Conservation (phyloP, 2,329 filamentous ascomycete genomes). For the Ramichloridium luteum region DNA sequence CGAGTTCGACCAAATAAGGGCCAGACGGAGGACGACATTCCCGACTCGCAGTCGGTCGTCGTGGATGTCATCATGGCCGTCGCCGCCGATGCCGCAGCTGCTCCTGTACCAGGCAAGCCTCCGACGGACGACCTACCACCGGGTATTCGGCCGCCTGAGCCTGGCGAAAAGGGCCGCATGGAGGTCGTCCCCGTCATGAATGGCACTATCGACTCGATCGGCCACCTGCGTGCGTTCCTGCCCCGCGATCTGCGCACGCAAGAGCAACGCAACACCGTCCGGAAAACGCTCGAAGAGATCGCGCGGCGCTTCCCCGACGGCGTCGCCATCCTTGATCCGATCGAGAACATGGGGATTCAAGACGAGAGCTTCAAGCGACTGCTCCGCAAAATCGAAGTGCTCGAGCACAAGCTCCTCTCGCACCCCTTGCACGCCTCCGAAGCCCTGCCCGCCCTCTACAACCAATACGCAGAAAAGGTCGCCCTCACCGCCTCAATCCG, state of each 20-base stretch:
- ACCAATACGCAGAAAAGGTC: constrained; percentile 75
- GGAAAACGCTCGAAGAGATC: constrained; percentile 62
- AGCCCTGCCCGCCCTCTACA: constrained; percentile 69
- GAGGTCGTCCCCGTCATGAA: constrained; percentile 79
- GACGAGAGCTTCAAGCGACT: constrained; percentile 91
- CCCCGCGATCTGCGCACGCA: constrained; percentile 60
- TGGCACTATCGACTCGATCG: constrained; percentile 72
- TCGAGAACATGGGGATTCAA: constrained; percentile 90
- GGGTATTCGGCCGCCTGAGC: constrained; percentile 46
- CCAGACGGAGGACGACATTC: constrained; percentile 52
- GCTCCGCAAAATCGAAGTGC: constrained; percentile 84
- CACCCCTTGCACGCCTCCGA: constrained; percentile 90
- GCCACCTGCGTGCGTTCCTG: constrained; percentile 71
- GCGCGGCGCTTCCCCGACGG: constrained; percentile 85
- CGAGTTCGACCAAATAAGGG: constrained; percentile 47
- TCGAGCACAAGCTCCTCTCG: constrained; percentile 76
- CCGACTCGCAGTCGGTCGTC: constrained; percentile 65
- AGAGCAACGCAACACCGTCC: constrained; percentile 56
- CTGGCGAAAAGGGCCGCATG: constrained; percentile 56
- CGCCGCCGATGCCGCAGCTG: constrained; percentile 46
- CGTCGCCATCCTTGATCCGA: constrained; percentile 74
- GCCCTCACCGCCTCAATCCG: constrained; percentile 69
- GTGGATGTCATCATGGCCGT: constrained; percentile 68
- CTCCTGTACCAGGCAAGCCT: constrained; percentile 18
- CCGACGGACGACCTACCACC: constrained; percentile 45